These are phyloP conservation scores for Oropetium thomaeum DNA, from an alignment of 176 grass and related monocot genomes.

Conservation along the genomic window DNA sequence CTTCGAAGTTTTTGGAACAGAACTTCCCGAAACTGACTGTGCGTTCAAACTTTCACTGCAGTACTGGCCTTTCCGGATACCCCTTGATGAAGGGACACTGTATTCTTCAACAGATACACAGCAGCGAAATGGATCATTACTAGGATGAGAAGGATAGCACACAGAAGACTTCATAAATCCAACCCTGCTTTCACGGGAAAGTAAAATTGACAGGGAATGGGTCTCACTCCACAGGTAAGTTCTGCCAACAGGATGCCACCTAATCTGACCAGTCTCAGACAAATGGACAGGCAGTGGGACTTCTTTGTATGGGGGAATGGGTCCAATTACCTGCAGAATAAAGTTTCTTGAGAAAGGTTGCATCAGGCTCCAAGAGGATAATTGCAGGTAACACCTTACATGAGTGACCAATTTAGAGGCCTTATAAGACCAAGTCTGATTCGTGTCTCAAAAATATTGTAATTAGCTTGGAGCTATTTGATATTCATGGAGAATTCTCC, in stretches of 20 bases:
- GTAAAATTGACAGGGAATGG: conserved; percentile 76
- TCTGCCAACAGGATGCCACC: conserved; percentile 88
- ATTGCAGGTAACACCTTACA: not conserved
- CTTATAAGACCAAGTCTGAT: not conserved
- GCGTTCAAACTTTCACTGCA: conserved; percentile 39
- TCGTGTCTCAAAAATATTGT: no score
- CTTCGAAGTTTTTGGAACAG: conserved; percentile 38
- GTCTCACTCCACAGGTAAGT: conserved; percentile 90
- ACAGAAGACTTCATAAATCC: conserved; percentile 96
- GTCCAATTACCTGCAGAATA: conserved; percentile 72
- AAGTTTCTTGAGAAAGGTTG: conserved; percentile 31
- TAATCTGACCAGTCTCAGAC: conserved; percentile 86
- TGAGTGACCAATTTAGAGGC: no score
- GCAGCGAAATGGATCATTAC: conserved; percentile 89
- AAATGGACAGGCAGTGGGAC: conserved; percentile 92
- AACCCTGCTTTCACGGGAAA: conserved; percentile 78
- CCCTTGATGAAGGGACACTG: conserved; percentile 48
- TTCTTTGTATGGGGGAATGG: conserved; percentile 76
- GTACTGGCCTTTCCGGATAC: conserved; percentile 36
- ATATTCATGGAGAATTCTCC: no score
- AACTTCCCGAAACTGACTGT: conserved; percentile 25
- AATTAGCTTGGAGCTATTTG: no score
- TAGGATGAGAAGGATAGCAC: conserved; percentile 92
- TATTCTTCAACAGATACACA: conserved; percentile 93
- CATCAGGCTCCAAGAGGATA: not conserved